These are phyloP conservation scores for Taphrina confusa DNA, from an alignment of 1,139 yeast genomes.

Conservation along the genomic window DNA sequence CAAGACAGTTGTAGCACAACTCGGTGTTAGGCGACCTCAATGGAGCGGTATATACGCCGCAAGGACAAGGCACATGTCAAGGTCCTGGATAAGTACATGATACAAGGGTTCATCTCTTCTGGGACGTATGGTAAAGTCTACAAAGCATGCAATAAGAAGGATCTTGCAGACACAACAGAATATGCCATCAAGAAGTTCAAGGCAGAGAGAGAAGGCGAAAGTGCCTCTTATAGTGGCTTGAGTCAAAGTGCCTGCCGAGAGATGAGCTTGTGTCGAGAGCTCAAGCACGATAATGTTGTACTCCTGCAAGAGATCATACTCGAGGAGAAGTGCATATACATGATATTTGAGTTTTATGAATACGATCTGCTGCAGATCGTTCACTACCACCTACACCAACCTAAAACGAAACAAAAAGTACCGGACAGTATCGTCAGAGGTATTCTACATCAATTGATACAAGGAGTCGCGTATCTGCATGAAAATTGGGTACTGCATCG, in stretches of 20 bases:
- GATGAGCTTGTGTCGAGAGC: slow-evolving; percentile 80
- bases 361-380: slow-evolving; percentile 65
- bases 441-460: slow-evolving; percentile 84
- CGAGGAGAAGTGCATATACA: slow-evolving; percentile 86
- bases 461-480: slow-evolving; percentile 88
- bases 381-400: slow-evolving; percentile 51
- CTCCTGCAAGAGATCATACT: slow-evolving; percentile 79
- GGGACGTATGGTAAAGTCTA: slow-evolving; percentile 98
- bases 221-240: slow-evolving; percentile 86
- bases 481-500: slow-evolving; percentile 95
- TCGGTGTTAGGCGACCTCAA: too few species aligned
- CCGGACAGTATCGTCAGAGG: slow-evolving; percentile 72
- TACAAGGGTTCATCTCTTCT: slow-evolving; percentile 94
- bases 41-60: slow-evolving; percentile 46
- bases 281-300: slow-evolving; percentile 76
- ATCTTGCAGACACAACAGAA: slow-evolving; percentile 33
- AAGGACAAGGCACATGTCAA: slow-evolving; percentile 69
- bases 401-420: slow-evolving; percentile 94
- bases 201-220: slow-evolving; percentile 89
- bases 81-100: slow-evolving; percentile 78
- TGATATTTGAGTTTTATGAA: slow-evolving; percentile 95
- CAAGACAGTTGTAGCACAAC: too few species aligned
- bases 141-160: slow-evolving; percentile 58
- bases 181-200: slow-evolving; percentile 93
- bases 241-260: slow-evolving; percentile 96